A percentile compares a stretch with the other conserved stretches of the same genome.
Evolutionary conservation across 345 rosid species (phyloP).

Genomic region (Crucihimalaya himalaica): DNA sequence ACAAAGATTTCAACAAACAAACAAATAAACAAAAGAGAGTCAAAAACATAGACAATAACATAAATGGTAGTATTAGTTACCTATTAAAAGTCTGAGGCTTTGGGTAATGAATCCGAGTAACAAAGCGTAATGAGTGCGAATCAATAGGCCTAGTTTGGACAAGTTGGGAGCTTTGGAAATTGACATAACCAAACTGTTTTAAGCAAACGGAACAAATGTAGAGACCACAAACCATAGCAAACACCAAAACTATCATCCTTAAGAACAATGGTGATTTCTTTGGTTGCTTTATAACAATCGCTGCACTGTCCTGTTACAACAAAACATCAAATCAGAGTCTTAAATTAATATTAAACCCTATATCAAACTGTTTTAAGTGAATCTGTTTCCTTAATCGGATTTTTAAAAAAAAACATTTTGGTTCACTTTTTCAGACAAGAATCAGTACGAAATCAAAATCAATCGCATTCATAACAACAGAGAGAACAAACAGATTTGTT

Average conservation of each 20-base stretch:
- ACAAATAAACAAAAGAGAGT: background rate
- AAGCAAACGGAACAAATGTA: conserved; percentile 64
- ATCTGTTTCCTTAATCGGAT: background rate
- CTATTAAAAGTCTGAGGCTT: conserved; percentile 77
- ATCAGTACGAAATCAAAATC: too few species aligned
- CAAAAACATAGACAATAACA: background rate
- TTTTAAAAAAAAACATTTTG: too few species aligned
- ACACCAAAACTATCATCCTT: conserved; percentile 68
- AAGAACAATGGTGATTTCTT: conserved; percentile 76
- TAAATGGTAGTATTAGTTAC: conserved; percentile 41
- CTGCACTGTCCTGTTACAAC: conserved; percentile 58
- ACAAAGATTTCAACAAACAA: conserved; percentile 1
- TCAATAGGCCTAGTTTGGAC: conserved; percentile 42
- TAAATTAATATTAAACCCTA: background rate
- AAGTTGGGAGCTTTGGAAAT: conserved; percentile 49
- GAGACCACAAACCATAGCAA: conserved; percentile 73
- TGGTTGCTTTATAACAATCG: conserved; percentile 56
- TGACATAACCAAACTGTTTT: conserved; percentile 57
- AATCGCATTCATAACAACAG: background rate
- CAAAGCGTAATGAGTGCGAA: conserved; percentile 26
- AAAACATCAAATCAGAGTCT: conserved; percentile 14
- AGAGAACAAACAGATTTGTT: background rate
- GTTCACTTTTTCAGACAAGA: too few species aligned
- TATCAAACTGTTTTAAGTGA: background rate
- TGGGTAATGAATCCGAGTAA: conserved; percentile 69